Evolutionary conservation across 371 early-diverging fungal genomes (phyloP).

Genomic region (Mortierella sp.): DNA sequence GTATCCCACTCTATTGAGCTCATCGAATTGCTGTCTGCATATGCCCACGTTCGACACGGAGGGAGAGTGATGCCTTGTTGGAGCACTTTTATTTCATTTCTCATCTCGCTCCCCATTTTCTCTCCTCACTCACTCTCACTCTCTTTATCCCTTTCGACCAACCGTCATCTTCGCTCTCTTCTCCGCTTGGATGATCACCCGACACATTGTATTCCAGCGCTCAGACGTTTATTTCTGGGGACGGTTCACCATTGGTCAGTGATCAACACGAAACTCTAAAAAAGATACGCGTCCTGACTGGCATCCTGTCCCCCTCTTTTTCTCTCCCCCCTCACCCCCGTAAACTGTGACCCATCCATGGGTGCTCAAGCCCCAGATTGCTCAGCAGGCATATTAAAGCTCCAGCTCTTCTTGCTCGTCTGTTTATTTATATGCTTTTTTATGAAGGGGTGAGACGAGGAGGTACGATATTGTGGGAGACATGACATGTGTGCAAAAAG

Average conservation of each 20-base stretch:
- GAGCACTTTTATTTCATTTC: not conserved
- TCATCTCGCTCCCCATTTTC: not conserved
- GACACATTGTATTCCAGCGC: not conserved
- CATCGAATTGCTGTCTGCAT: not conserved
- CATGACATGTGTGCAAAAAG: not conserved
- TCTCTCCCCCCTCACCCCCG: not conserved
- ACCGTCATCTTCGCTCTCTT: not conserved
- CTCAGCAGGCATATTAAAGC: not conserved
- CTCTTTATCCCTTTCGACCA: too few species aligned
- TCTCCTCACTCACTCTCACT: not conserved
- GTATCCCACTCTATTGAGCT: not conserved
- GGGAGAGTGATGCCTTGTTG: not conserved
- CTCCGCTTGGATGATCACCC: not conserved
- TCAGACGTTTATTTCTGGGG: not conserved
- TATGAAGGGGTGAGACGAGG: not conserved
- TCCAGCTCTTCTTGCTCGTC: not conserved
- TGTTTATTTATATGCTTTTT: not conserved
- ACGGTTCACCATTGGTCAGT: not conserved
- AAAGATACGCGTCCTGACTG: not conserved
- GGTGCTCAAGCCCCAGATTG: constrained; percentile 1
- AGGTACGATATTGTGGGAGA: not conserved
- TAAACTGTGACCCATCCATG: not conserved
- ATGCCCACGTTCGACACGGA: not conserved
- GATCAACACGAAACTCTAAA: not conserved
- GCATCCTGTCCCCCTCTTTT: not conserved